Evolutionary conservation across 2,329 filamentous ascomycete genomes (phyloP).

Genomic region (Hypocreales sp.): DNA sequence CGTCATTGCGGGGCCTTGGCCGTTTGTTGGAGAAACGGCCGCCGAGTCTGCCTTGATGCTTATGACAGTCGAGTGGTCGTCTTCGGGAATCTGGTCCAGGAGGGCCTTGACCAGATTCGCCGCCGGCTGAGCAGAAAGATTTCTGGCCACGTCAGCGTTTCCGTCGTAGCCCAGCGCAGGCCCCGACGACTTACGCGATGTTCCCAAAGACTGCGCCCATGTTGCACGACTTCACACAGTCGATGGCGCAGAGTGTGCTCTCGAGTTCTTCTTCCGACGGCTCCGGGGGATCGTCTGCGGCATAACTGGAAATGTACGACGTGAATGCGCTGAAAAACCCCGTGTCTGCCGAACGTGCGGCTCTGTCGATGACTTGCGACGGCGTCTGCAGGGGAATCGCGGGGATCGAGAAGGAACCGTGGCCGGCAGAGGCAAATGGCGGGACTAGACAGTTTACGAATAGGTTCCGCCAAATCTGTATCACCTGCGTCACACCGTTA

Average conservation of each 20-base stretch:
- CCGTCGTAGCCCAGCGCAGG: no score
- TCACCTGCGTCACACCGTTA: slow-evolving; percentile 46
- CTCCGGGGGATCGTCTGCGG: slow-evolving; percentile 92
- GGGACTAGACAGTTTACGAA: slow-evolving; percentile 92
- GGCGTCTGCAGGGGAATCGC: slow-evolving; percentile 82
- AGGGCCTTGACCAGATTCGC: slow-evolving; percentile 46
- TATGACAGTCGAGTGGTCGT: slow-evolving; percentile 62
- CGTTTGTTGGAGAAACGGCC: slow-evolving; percentile 43
- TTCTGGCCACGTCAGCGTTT: slow-evolving; percentile 12
- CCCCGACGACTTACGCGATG: slow-evolving; percentile 58
- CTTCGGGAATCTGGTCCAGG: slow-evolving; percentile 74
- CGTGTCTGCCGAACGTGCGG: slow-evolving; percentile 58
- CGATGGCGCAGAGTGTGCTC: slow-evolving; percentile 84
- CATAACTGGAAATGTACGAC: slow-evolving; percentile 96
- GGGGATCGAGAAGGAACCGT: slow-evolving; percentile 53
- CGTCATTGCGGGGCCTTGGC: slow-evolving; percentile 11
- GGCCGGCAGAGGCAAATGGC: slow-evolving; percentile 51
- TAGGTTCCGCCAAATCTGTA: slow-evolving; percentile 86
- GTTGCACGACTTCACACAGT: slow-evolving; percentile 82
- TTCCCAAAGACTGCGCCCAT: slow-evolving; percentile 73
- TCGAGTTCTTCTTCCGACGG: slow-evolving; percentile 95
- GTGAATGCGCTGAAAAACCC: slow-evolving; percentile 90
- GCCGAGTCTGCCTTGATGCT: slow-evolving; percentile 78
- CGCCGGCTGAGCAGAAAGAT: slow-evolving; percentile 18
- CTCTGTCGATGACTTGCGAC: slow-evolving; percentile 84